These are phyloP conservation scores for Cladobotryum mycophilum DNA, from an alignment of 2,329 filamentous ascomycete species.

Conservation along the genomic window DNA sequence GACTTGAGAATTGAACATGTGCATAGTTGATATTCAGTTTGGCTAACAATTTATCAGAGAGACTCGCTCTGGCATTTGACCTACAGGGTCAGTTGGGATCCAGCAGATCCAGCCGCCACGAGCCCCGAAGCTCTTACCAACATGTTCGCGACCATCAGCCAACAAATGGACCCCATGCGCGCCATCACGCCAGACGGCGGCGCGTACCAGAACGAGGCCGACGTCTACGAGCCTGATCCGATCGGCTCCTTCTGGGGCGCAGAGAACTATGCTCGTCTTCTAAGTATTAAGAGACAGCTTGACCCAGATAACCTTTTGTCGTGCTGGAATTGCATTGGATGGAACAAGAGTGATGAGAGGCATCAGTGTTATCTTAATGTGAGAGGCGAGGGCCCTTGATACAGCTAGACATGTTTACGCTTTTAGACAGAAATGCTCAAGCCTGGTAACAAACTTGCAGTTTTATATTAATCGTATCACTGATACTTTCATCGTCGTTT, in stretches of 20 bases:
- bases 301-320: conserved; percentile 36
- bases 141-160: conserved; percentile 15
- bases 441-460: too few species aligned
- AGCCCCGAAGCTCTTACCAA: background rate
- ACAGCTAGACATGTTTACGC: too few species aligned
- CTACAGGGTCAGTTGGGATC: conserved; percentile 13
- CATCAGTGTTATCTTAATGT: conserved; percentile 6
- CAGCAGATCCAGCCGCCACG: conserved; percentile 3
- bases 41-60: too few species aligned
- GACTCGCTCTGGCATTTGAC: conserved; percentile 4
- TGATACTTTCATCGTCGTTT: too few species aligned
- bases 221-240: conserved; percentile 22
- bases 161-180: conserved; percentile 6
- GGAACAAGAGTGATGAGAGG: conserved; percentile 1
- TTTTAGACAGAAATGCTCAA: too few species aligned
- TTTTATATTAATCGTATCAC: too few species aligned
- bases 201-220: conserved; percentile 25
- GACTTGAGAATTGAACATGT: too few species aligned
- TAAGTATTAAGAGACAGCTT: conserved; percentile 40
- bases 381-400: background rate
- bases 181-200: conserved; percentile 15
- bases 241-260: conserved; percentile 18
- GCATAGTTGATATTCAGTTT: too few species aligned
- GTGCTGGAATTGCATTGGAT: conserved; percentile 13
- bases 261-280: conserved; percentile 31